Conservation (phyloP, 2,329 filamentous ascomycete genomes). For the Diaporthe sp. region DNA sequence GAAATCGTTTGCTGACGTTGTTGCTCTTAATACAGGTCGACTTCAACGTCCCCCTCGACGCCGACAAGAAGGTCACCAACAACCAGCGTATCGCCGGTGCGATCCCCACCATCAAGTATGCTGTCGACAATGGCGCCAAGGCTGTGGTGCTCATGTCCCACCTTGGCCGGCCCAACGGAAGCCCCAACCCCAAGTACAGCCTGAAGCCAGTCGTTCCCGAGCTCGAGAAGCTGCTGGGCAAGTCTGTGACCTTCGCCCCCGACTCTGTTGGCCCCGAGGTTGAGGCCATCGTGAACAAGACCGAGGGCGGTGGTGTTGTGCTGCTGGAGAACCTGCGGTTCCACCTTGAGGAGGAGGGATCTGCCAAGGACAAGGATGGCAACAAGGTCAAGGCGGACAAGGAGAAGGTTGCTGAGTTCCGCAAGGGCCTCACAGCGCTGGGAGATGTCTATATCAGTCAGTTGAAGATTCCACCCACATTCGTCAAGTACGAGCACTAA, state of each 20-base stretch:
- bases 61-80: conserved; percentile 95
- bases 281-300: conserved; percentile 89
- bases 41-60: conserved; percentile 99
- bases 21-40: conserved; percentile 77
- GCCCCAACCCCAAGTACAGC: conserved; percentile 92
- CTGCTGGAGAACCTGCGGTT: conserved; percentile 98
- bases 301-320: conserved; percentile 84
- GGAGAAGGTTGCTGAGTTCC: conserved; percentile 90
- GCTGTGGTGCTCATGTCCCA: conserved; percentile 98
- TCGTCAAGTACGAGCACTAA: conserved; percentile 41
- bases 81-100: conserved; percentile 98
- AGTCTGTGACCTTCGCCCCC: conserved; percentile 87
- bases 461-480: conserved; percentile 52
- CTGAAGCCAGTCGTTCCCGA: conserved; percentile 91
- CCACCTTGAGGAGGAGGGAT: conserved; percentile 98
- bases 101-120: conserved; percentile 94
- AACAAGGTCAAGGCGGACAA: conserved; percentile 99
- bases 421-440: conserved; percentile 92
- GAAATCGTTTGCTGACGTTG: conserved; percentile 42
- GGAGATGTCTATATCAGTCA: conserved; percentile 97
- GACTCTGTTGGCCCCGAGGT: conserved; percentile 93
- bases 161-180: conserved; percentile 94
- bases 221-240: conserved; percentile 90
- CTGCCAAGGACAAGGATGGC: conserved; percentile 90
- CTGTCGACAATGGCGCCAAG: conserved; percentile 90